Percentiles rank a stretch among this genome's conserved stretches.
Evolutionary conservation across 1,139 yeast genomes (phyloP).

Genomic region (Yamadazyma mexicana): DNA sequence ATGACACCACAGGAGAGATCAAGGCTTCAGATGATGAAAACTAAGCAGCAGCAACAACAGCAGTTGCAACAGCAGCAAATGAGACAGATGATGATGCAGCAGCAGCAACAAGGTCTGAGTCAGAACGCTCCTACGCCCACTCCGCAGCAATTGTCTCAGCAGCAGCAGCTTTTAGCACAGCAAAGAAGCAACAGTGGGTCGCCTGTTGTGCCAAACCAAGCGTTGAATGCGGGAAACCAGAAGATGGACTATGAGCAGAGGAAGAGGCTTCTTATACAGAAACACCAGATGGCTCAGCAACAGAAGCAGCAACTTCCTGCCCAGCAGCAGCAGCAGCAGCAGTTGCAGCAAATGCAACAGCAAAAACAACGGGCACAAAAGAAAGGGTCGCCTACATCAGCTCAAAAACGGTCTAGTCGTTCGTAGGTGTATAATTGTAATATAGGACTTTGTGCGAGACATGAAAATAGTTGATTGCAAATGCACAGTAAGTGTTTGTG

Average conservation of each 20-base stretch:
- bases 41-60: conserved; percentile 34
- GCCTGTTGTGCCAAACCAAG: conserved; percentile 16
- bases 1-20: conserved; percentile 39
- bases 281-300: conserved; percentile 20
- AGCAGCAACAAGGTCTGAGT: conserved; percentile 7
- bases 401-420: neutral
- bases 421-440: neutral
- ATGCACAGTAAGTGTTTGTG: too few relatives aligned
- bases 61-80: conserved; percentile 26
- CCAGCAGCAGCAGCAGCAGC: conserved; percentile 10
- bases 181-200: conserved; percentile 16
- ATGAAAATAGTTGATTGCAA: too few relatives aligned
- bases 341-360: neutral
- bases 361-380: neutral
- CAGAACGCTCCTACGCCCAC: conserved; percentile 6
- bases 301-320: conserved; percentile 12
- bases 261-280: conserved; percentile 27
- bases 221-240: conserved; percentile 21
- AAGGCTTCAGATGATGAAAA: conserved; percentile 39
- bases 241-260: conserved; percentile 32
- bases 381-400: neutral
- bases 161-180: conserved; percentile 11
- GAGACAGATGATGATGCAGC: conserved; percentile 6
- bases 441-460: too few relatives aligned
- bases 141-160: conserved; percentile 9